Evolutionary conservation across 2,329 filamentous ascomycete genomes (phyloP), one percentile per base, ranked within the genome.

Genomic region (Xylogone sp.): DNA sequence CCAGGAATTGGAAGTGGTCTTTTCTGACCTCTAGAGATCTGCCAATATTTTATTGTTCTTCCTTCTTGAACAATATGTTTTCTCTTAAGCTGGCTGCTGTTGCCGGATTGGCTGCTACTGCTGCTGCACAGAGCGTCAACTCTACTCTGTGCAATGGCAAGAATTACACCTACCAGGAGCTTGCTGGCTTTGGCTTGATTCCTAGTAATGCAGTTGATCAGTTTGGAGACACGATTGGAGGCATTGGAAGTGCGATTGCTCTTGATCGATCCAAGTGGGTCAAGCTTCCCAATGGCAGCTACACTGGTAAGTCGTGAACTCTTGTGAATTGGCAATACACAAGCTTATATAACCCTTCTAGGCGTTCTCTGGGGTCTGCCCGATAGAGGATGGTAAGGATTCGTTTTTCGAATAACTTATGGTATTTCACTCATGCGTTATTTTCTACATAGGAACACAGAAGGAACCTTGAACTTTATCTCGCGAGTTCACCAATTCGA

Each of bases 401-500:
- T 24, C 20, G 43, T 21, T 24, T 7, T 16, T 39, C 8, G n/a
- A 13, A 16, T 6, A 16, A 39, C 13, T 16, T 16, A 18, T 27
- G 4, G 22, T 19, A n/a, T 42, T 20, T 29, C 19, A 29, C 21
- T 20, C 47, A 18, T 39, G n/a, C 12, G 8, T 31, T 31, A 55
- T 34, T 12, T 13, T 42, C 20, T 51, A 29, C 1, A 27, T 21
- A 4, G 73, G 84, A 89, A 90, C 62, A 88, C 85, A 0, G 72
- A 88, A 59, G 86, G 84, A 43, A 88, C 86, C 8, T 58, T 85
- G 18, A 88, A 88, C 64, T 87, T 78, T 64, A 81, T 87, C 57
- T 76, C 78, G 2, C 78, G 86, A 29, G 75, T 90, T 22, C 86
- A 90, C 67, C 85, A 87, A 62, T 84, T 88, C 64, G 65, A 71